Evolutionary conservation across 805 yeast genomes (phyloP).

Genomic region (Soucietia sequanensis): DNA sequence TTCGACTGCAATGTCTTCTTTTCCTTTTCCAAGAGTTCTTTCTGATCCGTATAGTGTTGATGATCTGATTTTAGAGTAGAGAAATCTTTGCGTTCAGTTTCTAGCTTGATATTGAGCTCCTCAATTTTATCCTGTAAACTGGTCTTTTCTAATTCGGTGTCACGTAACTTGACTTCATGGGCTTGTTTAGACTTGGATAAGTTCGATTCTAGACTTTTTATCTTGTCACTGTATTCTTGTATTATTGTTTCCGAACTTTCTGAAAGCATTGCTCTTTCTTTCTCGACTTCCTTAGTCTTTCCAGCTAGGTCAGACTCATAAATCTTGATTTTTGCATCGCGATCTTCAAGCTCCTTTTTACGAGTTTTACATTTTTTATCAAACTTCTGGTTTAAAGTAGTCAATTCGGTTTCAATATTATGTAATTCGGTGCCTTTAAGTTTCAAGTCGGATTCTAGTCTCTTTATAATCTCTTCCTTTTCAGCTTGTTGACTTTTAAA

Average conservation of each 20-base stretch:
- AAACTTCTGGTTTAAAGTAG: conserved; percentile 12
- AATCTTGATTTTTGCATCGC: conserved; percentile 24
- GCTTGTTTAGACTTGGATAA: conserved; percentile 11
- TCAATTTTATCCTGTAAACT: conserved; percentile 1
- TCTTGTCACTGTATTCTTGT: conserved; percentile 48
- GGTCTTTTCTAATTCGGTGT: conserved; percentile 7
- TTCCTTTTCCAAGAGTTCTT: conserved; percentile 4
- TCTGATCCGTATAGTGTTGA: too few relatives aligned
- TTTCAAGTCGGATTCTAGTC: conserved; percentile 29
- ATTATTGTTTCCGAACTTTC: conserved; percentile 51
- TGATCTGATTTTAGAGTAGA: background rate
- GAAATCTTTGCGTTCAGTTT: background rate
- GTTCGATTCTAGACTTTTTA: conserved; percentile 41
- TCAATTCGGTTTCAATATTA: conserved; percentile 8
- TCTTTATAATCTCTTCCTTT: conserved; percentile 24
- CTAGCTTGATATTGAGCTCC: background rate
- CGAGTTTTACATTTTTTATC: conserved; percentile 17
- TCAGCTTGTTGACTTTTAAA: conserved; percentile 4
- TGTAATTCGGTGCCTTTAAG: conserved; percentile 1
- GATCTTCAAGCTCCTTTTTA: conserved; percentile 13
- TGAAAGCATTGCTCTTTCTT: conserved; percentile 46
- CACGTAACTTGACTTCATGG: conserved; percentile 8
- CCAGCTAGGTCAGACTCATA: conserved; percentile 33
- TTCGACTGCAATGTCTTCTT: conserved; percentile 1
- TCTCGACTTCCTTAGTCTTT: conserved; percentile 47